Evolutionary conservation across 805 yeast species (phyloP).

Genomic region (Diddensiella caesifluorescens): DNA sequence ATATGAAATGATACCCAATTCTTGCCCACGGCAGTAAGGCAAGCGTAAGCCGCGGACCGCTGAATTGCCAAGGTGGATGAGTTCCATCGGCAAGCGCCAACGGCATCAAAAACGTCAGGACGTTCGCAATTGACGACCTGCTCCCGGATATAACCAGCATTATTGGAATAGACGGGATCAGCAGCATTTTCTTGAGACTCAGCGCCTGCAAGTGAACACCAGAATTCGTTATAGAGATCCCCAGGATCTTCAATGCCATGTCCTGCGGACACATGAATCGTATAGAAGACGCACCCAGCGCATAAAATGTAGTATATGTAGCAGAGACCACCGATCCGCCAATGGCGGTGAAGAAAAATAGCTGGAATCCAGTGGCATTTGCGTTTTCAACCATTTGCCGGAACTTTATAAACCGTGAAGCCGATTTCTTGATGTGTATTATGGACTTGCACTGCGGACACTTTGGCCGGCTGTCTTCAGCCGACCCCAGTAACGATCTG

Average conservation of each 20-base stretch:
- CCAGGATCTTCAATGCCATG: constrained; percentile 24
- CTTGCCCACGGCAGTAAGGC: constrained; percentile 20
- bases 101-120: constrained; percentile 17
- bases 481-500: constrained; percentile 8
- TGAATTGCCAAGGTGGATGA: constrained; percentile 20
- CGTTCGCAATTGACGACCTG: constrained; percentile 18
- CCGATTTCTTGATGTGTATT: constrained; percentile 20
- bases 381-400: constrained; percentile 19
- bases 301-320: constrained; percentile 25
- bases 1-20: constrained; percentile 15
- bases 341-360: constrained; percentile 16
- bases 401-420: constrained; percentile 16
- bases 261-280: constrained; percentile 27
- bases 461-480: constrained; percentile 13
- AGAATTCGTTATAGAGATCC: constrained; percentile 17
- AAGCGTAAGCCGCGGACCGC: constrained; percentile 20
- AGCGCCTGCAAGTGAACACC: constrained; percentile 16
- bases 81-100: constrained; percentile 16
- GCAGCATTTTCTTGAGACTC: constrained; percentile 18
- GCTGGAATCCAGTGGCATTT: constrained; percentile 14
- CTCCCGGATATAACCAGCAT: constrained; percentile 20
- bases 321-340: constrained; percentile 18
- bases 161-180: constrained; percentile 26
- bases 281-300: constrained; percentile 27
- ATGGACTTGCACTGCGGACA: constrained; percentile 33